Conservation (phyloP, 176 grass and related monocot genomes). For the Bothriochloa decipiens region DNA sequence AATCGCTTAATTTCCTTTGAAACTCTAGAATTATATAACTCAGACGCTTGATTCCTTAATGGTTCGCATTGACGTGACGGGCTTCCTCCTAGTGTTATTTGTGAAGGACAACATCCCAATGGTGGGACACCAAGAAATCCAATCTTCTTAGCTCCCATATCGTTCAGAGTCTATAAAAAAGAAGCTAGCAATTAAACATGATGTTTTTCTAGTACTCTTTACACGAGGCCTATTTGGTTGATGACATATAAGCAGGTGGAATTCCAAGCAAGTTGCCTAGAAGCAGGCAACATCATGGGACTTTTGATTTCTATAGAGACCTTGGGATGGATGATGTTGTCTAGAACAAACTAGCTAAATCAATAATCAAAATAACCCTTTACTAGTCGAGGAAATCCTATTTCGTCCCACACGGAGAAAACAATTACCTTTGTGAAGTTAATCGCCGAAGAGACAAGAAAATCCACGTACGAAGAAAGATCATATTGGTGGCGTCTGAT, state of each 20-base stretch:
- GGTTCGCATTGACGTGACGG: conserved; percentile 50
- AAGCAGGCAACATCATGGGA: background rate
- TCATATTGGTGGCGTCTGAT: conserved; percentile 47
- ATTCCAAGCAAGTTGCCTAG: background rate
- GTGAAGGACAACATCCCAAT: conserved; percentile 68
- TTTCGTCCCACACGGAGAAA: too few relatives aligned
- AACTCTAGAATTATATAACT: conserved; percentile 55
- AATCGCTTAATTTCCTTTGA: conserved; percentile 37
- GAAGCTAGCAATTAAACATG: background rate
- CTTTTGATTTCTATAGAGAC: too few relatives aligned
- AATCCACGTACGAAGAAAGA: conserved; percentile 51
- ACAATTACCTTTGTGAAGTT: conserved; percentile 59
- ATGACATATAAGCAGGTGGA: background rate
- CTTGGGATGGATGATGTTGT: too few relatives aligned
- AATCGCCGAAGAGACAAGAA: conserved; percentile 38
- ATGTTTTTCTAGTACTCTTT: background rate
- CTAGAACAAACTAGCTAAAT: too few relatives aligned
- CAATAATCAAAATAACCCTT: too few relatives aligned
- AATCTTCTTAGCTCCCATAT: conserved; percentile 58
- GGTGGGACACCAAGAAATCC: conserved; percentile 63
- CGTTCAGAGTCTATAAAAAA: conserved; percentile 46
- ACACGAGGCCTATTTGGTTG: background rate
- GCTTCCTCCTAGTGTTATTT: conserved; percentile 47
- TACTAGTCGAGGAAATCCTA: too few relatives aligned
- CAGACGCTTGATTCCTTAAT: conserved; percentile 48